Percentiles rank a stretch among this genome's conserved stretches.
Conservation (phyloP, 768 basidiomycete genomes). For the Auriculariales sp. region DNA sequence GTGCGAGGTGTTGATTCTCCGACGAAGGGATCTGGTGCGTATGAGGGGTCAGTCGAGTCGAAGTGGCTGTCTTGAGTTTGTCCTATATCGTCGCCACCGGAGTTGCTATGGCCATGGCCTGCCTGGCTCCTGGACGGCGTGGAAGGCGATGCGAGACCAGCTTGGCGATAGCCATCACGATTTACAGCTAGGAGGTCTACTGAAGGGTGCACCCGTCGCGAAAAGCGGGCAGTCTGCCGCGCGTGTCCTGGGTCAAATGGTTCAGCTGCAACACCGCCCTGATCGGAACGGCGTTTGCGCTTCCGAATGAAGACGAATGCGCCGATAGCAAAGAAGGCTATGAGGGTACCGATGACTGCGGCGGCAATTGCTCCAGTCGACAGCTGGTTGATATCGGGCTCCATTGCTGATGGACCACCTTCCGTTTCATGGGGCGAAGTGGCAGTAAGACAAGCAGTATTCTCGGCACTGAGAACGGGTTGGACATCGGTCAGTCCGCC, state of each 20-base stretch:
- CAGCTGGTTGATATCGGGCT: constrained; percentile 12
- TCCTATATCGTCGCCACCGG: neutral
- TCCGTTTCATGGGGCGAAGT: constrained; percentile 23
- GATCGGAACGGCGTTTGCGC: neutral
- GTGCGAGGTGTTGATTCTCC: constrained; percentile 15
- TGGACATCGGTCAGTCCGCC: constrained; percentile 49
- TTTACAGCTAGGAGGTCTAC: neutral
- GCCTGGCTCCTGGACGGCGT: neutral
- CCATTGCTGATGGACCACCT: constrained; percentile 7
- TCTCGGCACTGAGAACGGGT: constrained; percentile 31
- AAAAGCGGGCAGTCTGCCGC: neutral
- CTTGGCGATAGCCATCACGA: neutral
- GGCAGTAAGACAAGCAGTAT: constrained; percentile 35
- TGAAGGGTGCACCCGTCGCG: neutral
- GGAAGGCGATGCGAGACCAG: neutral
- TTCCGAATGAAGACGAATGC: constrained; percentile 23
- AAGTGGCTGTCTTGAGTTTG: neutral
- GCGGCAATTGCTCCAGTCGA: constrained; percentile 20
- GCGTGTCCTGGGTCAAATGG: neutral
- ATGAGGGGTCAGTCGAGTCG: neutral
- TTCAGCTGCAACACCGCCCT: neutral
- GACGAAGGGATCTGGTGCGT: constrained; percentile 14
- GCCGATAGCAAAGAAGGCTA: constrained; percentile 28
- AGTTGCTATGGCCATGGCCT: neutral
- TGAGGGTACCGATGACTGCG: constrained; percentile 32